These are phyloP conservation scores for Chlamydomonas asymmetrica DNA, from an alignment of 139 green algal species.

Conservation along the genomic window DNA sequence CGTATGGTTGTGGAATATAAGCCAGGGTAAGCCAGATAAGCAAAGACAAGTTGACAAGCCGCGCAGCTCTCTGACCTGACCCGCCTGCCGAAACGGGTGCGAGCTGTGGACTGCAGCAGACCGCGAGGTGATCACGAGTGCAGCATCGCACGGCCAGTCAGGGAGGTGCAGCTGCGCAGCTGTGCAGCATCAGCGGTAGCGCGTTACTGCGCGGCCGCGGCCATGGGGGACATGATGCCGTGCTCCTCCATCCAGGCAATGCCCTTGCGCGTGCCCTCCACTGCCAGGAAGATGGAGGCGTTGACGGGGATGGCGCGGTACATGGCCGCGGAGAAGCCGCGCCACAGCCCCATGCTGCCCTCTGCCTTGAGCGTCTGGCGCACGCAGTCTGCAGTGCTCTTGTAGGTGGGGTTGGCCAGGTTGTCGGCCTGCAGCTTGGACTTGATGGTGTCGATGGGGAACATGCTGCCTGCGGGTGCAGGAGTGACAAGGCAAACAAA, in stretches of 20 bases:
- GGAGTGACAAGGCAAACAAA: too few relatives aligned
- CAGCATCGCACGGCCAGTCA: too few relatives aligned
- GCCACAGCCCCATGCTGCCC: conserved; percentile 42
- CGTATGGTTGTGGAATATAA: too few relatives aligned
- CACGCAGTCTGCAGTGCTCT: conserved; percentile 41
- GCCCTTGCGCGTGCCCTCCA: conserved; percentile 42
- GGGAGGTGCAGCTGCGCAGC: too few relatives aligned
- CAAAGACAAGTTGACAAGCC: too few relatives aligned
- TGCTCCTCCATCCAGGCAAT: conserved; percentile 38
- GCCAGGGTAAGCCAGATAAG: too few relatives aligned
- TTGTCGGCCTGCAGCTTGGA: conserved; percentile 52
- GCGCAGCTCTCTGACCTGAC: too few relatives aligned
- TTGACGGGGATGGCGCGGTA: conserved; percentile 54
- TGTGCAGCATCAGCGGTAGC: not conserved
- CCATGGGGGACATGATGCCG: not conserved
- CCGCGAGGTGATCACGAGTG: too few relatives aligned
- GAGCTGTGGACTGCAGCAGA: too few relatives aligned
- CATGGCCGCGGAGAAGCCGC: conserved; percentile 46
- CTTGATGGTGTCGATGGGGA: conserved; percentile 61
- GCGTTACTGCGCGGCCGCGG: not conserved
- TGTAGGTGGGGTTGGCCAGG: conserved; percentile 46
- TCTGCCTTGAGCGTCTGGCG: conserved; percentile 24
- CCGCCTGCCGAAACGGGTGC: too few relatives aligned
- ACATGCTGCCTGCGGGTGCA: too few relatives aligned
- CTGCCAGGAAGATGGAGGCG: conserved; percentile 53